Evolutionary conservation across 768 basidiomycete species (phyloP).

Genomic region (Psilocybe cubensis): DNA sequence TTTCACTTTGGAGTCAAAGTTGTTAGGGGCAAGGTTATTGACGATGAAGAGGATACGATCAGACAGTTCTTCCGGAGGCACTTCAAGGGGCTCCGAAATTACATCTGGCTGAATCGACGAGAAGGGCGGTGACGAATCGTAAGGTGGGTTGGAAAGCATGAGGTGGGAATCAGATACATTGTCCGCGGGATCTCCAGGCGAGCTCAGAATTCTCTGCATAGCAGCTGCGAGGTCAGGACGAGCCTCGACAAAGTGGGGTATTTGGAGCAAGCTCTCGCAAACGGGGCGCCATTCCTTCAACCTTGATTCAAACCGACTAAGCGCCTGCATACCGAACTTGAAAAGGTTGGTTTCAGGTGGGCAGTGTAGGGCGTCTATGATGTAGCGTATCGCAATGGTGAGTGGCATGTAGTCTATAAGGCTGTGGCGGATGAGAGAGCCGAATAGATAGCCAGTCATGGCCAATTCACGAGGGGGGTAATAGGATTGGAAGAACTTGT

Average conservation of each 20-base stretch:
- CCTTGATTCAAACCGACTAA: slow-evolving; percentile 84
- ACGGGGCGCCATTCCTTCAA: slow-evolving; percentile 92
- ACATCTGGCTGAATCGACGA: slow-evolving; percentile 76
- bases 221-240: slow-evolving; percentile 79
- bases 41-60: slow-evolving; percentile 97
- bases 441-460: slow-evolving; percentile 96
- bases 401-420: slow-evolving; percentile 94
- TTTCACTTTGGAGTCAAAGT: slow-evolving; percentile 84
- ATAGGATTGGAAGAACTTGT: slow-evolving; percentile 98
- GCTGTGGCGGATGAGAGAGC: slow-evolving; percentile 92
- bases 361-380: slow-evolving; percentile 91
- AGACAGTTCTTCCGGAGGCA: slow-evolving; percentile 84
- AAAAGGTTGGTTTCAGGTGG: slow-evolving; percentile 92
- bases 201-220: slow-evolving; percentile 72
- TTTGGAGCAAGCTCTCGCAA: slow-evolving; percentile 85
- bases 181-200: slow-evolving; percentile 47
- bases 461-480: slow-evolving; percentile 92
- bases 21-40: slow-evolving; percentile 95
- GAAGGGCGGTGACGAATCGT: slow-evolving; percentile 48
- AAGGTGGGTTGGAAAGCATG: slow-evolving; percentile 27
- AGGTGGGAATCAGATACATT: slow-evolving; percentile 42
- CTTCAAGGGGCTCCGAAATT: slow-evolving; percentile 60
- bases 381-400: slow-evolving; percentile 95
- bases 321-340: slow-evolving; percentile 92
- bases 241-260: slow-evolving; percentile 84